Base-by-base conservation (phyloP, 306 rosid genomes). In the Abrus pulchellus region DNA sequence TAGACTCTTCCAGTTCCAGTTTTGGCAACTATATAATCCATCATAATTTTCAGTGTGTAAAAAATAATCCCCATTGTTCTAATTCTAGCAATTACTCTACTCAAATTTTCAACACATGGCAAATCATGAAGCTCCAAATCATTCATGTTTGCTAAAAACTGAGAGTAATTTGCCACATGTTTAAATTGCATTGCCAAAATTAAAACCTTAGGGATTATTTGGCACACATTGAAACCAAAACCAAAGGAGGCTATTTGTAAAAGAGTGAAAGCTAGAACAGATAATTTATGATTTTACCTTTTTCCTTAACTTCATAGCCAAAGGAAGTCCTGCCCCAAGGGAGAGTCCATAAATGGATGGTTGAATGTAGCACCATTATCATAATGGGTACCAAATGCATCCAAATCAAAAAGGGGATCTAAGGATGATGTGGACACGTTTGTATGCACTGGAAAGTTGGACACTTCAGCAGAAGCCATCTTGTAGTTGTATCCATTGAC, bases 311-410 rank as follows among this genome's bases (percentile, higher is more conserved):
- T 7, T 9, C 34, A 13, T 0, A 13, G 6, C 81, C 76, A 56
- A 36, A 49, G 13, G 29, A 9, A 34, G 34, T 75, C 81, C 8
- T 28, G 68, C 5, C 61, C 36, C 8, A 32, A 3, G 9, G 53
- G 28, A 81, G 76, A 48, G 28, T 75, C 76, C 11, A 82, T 6
- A 3, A 66, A 66, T 9, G 43, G 11, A 62, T 28, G 28, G 33
- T 38, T 44, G 5, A 69, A 20, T n/a, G 63, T 33, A 34, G 9
- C 13, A 59, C 9, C 72, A 34, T 1, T 45, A 66, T 82, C 66
- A 75, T 9, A 14, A 68, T 49, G 73, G 32, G 77, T n/a, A 56
- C 34, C 6, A 11, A 66, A 30, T 43, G 20, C 5, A 6, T 33
- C 27, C 43, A 59, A 45, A 11, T 64, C 70, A 74, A 43, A 27